Conservation (phyloP, 495 filamentous ascomycete genomes). For the Penicillium mononematosum region DNA sequence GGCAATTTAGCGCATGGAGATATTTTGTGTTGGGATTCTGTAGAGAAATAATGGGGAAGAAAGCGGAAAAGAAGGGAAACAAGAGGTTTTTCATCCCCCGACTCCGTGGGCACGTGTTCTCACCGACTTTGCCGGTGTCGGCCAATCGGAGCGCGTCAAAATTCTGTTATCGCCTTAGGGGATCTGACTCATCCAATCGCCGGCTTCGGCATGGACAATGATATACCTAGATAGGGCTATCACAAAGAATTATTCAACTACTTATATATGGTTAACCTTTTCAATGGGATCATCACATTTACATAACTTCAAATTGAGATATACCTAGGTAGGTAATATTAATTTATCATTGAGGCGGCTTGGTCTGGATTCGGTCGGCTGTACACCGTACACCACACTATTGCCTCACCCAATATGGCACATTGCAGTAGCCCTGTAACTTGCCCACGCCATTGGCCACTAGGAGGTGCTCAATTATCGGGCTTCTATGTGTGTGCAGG, state of each 20-base stretch:
- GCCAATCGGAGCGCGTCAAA: constrained; percentile 34
- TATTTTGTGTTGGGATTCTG: constrained; percentile 11
- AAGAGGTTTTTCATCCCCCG: constrained; percentile 30
- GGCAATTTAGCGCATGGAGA: constrained; percentile 30
- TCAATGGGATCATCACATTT: neutral
- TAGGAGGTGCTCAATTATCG: constrained; percentile 4
- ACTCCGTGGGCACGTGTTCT: constrained; percentile 36
- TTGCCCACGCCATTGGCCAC: constrained; percentile 4
- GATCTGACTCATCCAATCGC: constrained; percentile 1
- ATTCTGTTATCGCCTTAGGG: constrained; percentile 20
- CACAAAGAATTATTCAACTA: neutral
- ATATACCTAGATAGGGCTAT: neutral
- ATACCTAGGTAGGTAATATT: neutral
- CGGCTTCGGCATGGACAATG: neutral
- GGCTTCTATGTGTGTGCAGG: neutral
- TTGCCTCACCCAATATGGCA: neutral
- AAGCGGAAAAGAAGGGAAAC: constrained; percentile 4
- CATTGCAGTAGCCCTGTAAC: constrained; percentile 1
- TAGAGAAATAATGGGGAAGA: constrained; percentile 18
- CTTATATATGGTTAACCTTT: neutral
- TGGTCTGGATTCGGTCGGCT: neutral
- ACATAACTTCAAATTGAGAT: neutral
- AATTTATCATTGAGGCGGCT: neutral
- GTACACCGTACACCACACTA: constrained; percentile 1
- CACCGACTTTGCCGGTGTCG: constrained; percentile 27